These are phyloP conservation scores for Penicillium sclerotigenum DNA, from an alignment of 2,329 filamentous ascomycete genomes.

Conservation along the genomic window DNA sequence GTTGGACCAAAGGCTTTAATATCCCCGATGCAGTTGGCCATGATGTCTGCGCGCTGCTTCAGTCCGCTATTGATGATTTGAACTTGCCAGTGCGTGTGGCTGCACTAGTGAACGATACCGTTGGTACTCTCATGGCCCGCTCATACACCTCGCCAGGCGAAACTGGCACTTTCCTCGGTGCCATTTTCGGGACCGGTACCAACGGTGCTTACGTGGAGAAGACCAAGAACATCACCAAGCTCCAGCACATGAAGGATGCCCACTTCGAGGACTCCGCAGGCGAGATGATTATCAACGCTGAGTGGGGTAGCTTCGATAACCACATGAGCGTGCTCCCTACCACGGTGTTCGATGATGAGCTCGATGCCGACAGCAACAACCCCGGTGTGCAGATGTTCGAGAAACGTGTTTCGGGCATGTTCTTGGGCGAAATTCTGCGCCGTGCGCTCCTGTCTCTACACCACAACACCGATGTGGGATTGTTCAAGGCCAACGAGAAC, in stretches of 20 bases:
- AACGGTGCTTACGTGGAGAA: conserved; percentile 98
- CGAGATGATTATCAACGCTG: conserved; percentile 96
- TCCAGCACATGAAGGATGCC: conserved; percentile 52
- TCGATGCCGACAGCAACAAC: conserved; percentile 81
- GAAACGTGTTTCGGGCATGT: conserved; percentile 98
- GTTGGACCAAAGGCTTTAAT: conserved; percentile 98
- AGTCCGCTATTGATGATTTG: conserved; percentile 82
- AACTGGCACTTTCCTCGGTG: conserved; percentile 82
- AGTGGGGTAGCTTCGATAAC: conserved; percentile 99
- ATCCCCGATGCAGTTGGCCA: conserved; percentile 92
- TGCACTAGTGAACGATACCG: conserved; percentile 94
- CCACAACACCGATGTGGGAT: conserved; percentile 60
- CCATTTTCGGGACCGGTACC: conserved; percentile 95
- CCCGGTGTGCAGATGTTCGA: conserved; percentile 98
- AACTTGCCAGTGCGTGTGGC: conserved; percentile 89
- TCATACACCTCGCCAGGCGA: conserved; percentile 91
- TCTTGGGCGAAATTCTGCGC: conserved; percentile 88
- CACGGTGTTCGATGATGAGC: conserved; percentile 73
- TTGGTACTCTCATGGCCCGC: conserved; percentile 94
- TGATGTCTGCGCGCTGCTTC: conserved; percentile 87
- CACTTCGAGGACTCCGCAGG: conserved; percentile 75
- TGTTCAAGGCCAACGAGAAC: conserved; percentile 74
- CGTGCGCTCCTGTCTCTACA: conserved; percentile 70
- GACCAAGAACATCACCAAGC: conserved; percentile 77
- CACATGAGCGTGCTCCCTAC: conserved; percentile 80